These are phyloP conservation scores for Megacollybia platyphylla DNA, from an alignment of 1,284 basidiomycete species.

Conservation along the genomic window DNA sequence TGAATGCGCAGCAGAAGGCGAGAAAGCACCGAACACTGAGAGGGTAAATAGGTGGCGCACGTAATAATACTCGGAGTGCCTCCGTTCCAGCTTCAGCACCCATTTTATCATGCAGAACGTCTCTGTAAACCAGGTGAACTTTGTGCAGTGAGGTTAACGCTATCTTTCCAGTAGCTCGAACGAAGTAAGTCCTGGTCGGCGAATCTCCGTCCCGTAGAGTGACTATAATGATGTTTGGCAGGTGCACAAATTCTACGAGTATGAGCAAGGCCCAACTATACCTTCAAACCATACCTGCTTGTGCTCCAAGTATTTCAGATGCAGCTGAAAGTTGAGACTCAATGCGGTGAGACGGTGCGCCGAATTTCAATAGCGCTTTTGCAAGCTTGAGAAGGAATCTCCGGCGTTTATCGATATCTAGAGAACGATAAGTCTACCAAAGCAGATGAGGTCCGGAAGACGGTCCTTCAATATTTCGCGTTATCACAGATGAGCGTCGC, in stretches of 20 bases:
- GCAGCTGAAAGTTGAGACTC: conserved; percentile 63
- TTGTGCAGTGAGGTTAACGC: conserved; percentile 61
- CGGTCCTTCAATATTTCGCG: conserved; percentile 23
- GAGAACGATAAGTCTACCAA: not conserved
- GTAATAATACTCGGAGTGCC: conserved; percentile 46
- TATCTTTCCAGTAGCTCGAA: conserved; percentile 63
- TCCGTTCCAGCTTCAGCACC: conserved; percentile 51
- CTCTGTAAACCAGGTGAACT: conserved; percentile 65
- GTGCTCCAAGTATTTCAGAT: conserved; percentile 28
- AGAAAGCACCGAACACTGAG: conserved; percentile 52
- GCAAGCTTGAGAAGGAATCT: conserved; percentile 74
- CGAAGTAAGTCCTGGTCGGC: conserved; percentile 63
- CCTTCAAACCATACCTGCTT: conserved; percentile 19
- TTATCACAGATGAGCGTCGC: conserved; percentile 15
- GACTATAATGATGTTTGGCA: conserved; percentile 70
- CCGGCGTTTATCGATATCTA: conserved; percentile 50
- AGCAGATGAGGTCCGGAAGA: not conserved
- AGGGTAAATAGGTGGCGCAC: conserved; percentile 49
- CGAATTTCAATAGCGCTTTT: conserved; percentile 70
- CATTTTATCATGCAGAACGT: conserved; percentile 68
- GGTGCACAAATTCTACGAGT: conserved; percentile 61
- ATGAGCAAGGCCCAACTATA: no score
- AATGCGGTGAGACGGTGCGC: conserved; percentile 79
- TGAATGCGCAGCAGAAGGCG: conserved; percentile 61
- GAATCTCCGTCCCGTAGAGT: conserved; percentile 57